A percentile compares a stretch with the other conserved stretches of the same genome.
These are phyloP conservation scores for Populus hybrid DNA, from an alignment of 441 rosid genomes.

Conservation along the genomic window DNA sequence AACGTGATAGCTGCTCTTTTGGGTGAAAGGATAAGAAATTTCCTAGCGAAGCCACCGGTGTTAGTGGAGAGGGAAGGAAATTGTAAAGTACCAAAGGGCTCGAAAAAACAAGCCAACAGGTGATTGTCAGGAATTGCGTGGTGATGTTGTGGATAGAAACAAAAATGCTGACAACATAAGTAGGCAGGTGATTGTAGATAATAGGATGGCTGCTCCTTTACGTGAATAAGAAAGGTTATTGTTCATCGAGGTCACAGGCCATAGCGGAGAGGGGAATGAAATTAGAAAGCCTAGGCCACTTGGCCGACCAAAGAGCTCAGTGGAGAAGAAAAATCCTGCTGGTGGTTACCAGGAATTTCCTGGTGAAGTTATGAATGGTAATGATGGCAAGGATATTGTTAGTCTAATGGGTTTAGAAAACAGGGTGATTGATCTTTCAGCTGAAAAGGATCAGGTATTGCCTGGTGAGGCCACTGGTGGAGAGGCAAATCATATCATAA, in stretches of 20 bases:
- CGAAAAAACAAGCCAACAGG: neutral
- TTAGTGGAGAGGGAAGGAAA: neutral
- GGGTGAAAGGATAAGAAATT: neutral
- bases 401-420: neutral
- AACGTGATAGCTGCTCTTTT: neutral
- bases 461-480: slow-evolving; percentile 1
- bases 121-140: neutral
- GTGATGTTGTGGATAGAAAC: neutral
- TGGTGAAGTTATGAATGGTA: neutral
- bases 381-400: neutral
- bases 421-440: neutral
- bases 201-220: neutral
- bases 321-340: neutral
- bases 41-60: slow-evolving; percentile 4
- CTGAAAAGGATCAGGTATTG: neutral
- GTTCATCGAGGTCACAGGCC: neutral
- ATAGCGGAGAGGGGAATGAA: neutral
- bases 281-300: neutral
- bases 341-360: neutral
- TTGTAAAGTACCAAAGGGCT: slow-evolving; percentile 13
- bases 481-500: neutral
- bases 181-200: neutral
- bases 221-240: neutral
- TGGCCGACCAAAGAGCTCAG: slow-evolving; percentile 6
- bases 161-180: neutral